Conservation (phyloP, 257 asterid genomes). For the Salvia rosmarinus region DNA sequence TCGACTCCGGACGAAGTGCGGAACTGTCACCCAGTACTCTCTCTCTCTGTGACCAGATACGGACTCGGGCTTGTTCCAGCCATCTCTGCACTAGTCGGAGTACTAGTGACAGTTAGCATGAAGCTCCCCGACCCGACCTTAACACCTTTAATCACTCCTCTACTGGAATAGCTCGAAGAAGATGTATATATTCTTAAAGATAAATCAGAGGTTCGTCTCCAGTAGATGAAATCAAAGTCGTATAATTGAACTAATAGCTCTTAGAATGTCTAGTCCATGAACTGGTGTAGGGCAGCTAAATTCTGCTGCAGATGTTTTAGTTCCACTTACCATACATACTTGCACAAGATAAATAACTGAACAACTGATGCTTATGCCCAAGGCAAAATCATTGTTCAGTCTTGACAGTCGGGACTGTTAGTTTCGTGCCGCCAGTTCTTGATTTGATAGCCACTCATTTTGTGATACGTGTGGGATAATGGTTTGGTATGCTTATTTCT, state of each 20-base stretch:
- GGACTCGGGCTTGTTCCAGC: slow-evolving; percentile 88
- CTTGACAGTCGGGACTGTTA: too few relatives aligned
- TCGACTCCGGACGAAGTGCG: slow-evolving; percentile 45
- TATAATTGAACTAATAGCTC: background rate
- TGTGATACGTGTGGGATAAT: background rate
- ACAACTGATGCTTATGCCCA: background rate
- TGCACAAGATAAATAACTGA: too few relatives aligned
- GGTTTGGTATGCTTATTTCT: background rate
- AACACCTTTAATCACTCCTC: slow-evolving; percentile 47
- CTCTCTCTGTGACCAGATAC: slow-evolving; percentile 55
- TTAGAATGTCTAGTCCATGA: background rate
- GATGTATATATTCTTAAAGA: background rate
- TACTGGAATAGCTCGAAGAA: slow-evolving; percentile 50
- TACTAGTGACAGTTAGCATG: slow-evolving; percentile 67
- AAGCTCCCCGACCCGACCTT: slow-evolving; percentile 50
- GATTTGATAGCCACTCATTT: background rate
- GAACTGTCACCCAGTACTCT: slow-evolving; percentile 22
- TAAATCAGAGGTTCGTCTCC: background rate
- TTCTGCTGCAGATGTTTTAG: background rate
- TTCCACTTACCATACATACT: background rate
- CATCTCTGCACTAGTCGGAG: slow-evolving; percentile 66
- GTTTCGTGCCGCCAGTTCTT: background rate
- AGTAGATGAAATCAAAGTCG: slow-evolving; percentile 4
- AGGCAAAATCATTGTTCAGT: background rate
- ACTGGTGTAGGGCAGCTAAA: background rate